A percentile compares a stretch with the other conserved stretches of the same genome.
phyloP scores from a whole-genome alignment of 192 early-diverging fungal species.

The Geranomyces michiganensis region DNA sequence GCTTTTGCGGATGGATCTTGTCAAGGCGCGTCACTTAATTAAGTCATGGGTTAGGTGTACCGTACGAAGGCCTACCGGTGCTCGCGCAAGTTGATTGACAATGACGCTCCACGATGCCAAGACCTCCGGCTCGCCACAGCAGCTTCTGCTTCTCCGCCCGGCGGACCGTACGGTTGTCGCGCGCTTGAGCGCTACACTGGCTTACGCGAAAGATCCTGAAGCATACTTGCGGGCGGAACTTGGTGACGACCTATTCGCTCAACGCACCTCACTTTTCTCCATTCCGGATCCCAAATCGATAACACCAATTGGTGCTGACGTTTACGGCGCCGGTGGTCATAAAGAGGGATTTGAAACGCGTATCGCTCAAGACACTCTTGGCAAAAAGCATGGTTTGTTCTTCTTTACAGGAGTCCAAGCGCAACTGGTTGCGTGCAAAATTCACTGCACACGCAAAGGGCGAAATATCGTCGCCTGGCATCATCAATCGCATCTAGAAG shows the following conservation, averaged over 20 bases:
- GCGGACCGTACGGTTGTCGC: not conserved
- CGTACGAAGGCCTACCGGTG: no score
- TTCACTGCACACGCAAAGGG: not conserved
- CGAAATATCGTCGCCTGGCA: constrained; percentile 7
- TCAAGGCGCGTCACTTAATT: no score
- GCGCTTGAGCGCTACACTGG: not conserved
- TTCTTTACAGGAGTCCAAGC: constrained; percentile 6
- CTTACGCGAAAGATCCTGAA: not conserved
- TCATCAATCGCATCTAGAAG: not conserved
- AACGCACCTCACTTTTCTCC: not conserved
- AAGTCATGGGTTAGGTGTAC: no score
- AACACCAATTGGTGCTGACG: not conserved
- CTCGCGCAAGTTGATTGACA: no score
- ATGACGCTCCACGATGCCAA: no score
- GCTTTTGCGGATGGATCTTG: no score
- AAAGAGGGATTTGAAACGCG: not conserved
- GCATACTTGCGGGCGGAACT: not conserved
- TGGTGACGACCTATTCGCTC: not conserved
- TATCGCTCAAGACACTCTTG: not conserved
- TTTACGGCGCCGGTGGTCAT: constrained; percentile 7
- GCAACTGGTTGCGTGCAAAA: not conserved
- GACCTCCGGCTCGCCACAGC: no score
- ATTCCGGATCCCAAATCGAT: not conserved
- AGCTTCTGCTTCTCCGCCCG: no score
- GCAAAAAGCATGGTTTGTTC: constrained; percentile 10